Conservation (phyloP, 2,329 filamentous ascomycete species). For the Ophiostoma pallidulum region DNA sequence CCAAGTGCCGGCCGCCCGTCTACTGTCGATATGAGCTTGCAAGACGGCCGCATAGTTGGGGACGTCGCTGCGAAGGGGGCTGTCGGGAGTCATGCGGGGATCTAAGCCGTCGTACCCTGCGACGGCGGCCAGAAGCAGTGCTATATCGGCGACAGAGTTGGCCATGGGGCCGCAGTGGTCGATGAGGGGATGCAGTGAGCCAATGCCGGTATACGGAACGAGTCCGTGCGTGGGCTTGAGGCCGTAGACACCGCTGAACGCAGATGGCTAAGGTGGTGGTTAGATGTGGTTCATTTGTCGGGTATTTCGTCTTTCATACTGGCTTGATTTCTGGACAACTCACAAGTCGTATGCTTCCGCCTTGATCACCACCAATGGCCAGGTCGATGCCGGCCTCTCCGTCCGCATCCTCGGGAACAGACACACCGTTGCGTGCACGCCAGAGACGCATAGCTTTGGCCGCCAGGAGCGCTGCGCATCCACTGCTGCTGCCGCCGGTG, state of each 20-base stretch:
- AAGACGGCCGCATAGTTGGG: constrained; percentile 24
- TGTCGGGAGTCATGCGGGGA: constrained; percentile 29
- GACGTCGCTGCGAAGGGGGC: constrained; percentile 26
- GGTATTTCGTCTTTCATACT: no score
- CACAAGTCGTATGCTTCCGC: constrained; percentile 59
- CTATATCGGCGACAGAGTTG: constrained; percentile 31
- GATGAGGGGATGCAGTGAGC: constrained; percentile 28
- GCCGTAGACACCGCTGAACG: constrained; percentile 32
- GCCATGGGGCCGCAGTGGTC: constrained; percentile 39
- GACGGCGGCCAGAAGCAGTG: constrained; percentile 29
- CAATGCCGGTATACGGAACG: constrained; percentile 39
- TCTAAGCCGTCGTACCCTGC: constrained; percentile 41
- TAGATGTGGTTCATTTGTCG: neutral
- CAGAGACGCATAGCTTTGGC: constrained; percentile 14
- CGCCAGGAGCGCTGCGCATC: constrained; percentile 41
- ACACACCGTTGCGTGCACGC: neutral
- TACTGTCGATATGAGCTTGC: constrained; percentile 15
- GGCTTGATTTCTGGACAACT: neutral
- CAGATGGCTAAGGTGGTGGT: constrained; percentile 21
- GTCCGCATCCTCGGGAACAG: neutral
- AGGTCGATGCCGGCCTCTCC: constrained; percentile 24
- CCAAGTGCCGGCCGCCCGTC: constrained; percentile 16
- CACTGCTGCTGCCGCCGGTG: constrained; percentile 65
- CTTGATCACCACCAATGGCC: constrained; percentile 57
- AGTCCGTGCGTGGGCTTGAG: constrained; percentile 39